Evolutionary conservation across 1,139 yeast species (phyloP), one percentile per base, ranked within the genome.

Genomic region (Lodderomyces elongisporus): DNA sequence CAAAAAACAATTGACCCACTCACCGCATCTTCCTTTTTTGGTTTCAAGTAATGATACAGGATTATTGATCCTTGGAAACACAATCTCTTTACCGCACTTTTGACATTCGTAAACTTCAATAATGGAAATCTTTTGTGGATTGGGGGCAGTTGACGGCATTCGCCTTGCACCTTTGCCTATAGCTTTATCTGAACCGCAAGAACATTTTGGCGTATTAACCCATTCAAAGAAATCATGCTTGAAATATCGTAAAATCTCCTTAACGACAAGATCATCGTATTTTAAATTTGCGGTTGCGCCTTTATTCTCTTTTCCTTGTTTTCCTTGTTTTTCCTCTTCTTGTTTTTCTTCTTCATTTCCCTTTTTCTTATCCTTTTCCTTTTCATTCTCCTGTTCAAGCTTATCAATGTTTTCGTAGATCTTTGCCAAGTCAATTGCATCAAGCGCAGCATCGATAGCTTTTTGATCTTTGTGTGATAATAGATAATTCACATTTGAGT

Each of bases 1-100:
- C 35, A 85, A 70, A 51, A 89, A 88, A 43, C 93, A 75, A 48
- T 85, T 84, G 37, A 89, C 93, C 95, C 95, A 89, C 54, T 89
- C 98, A 2, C 98, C 98, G 58, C 98, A 89, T 30, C 98, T 64
- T 0, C 97, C 97, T 22, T 55, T 52, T 26, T 87, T 61, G 0
- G 82, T 74, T 17, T 70, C 60, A 13, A 88, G 54, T 23, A 91
- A 58, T 39, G 74, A 74, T 0, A 62, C 62, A 0, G 93, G 83
- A 42, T 77, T 73, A 49, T 83, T 80, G 47, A 84, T 82, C 27
- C 98, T 66, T 0, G 95, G 85, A 44, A 87, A 89, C 29, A 84
- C 65, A 14, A 76, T 65, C 0, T 41, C 36, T 0, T 42, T 31
- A 2, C 54, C 45, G 54, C 95, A 87, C 1, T 46, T 43, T 1